Evolutionary conservation across 1,284 basidiomycete species (phyloP).

Genomic region (Sanghuangporus sanghuang): DNA sequence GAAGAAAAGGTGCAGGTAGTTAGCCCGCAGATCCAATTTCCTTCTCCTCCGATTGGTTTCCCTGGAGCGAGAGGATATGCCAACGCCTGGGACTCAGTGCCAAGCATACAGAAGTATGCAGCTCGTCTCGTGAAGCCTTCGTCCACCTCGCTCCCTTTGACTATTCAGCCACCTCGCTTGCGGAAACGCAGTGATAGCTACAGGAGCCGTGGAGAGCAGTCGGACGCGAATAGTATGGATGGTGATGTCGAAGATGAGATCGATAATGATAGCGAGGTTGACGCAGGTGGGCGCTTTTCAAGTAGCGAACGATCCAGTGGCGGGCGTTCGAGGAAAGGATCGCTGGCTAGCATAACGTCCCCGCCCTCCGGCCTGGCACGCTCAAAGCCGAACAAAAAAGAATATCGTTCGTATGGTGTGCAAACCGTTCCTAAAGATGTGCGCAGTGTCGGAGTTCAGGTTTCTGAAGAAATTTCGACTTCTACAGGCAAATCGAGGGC

Average conservation of each 20-base stretch:
- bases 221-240: conserved; percentile 68
- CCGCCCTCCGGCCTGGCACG: conserved; percentile 26
- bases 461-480: conserved; percentile 22
- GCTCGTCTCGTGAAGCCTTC: conserved; percentile 54
- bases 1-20: conserved; percentile 23
- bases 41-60: conserved; percentile 35
- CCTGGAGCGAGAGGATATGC: conserved; percentile 56
- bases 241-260: conserved; percentile 81
- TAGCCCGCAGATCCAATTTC: conserved; percentile 25
- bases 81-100: conserved; percentile 81
- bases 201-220: conserved; percentile 44
- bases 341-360: conserved; percentile 32
- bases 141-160: conserved; percentile 35
- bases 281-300: conserved; percentile 32
- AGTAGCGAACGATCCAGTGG: conserved; percentile 21
- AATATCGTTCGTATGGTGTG: conserved; percentile 54
- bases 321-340: conserved; percentile 26
- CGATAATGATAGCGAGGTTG: conserved; percentile 35
- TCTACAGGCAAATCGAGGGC: not conserved
- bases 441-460: conserved; percentile 51
- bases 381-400: conserved; percentile 38
- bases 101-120: conserved; percentile 75
- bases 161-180: conserved; percentile 39
- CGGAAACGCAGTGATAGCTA: conserved; percentile 35
- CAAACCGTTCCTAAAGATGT: conserved; percentile 53